Base-by-base conservation (phyloP, 2,329 filamentous ascomycete species). In the Rutstroemia sp. region DNA sequence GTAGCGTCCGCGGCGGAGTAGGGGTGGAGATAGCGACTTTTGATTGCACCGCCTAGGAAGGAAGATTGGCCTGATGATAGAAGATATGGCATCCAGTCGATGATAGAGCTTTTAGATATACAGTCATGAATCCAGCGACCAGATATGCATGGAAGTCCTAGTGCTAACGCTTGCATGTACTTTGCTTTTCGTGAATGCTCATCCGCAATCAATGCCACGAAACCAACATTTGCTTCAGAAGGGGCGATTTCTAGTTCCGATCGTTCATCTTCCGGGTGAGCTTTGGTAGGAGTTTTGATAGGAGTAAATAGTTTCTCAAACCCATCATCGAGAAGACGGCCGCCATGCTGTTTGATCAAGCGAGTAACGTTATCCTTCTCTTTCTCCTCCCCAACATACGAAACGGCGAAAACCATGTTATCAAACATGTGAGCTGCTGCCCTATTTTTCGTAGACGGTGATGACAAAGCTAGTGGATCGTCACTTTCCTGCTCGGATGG, bases 151-250 rank as follows among this genome's bases (percentile, higher is more conserved):
- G 94, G 94, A 0, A 99, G 73, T 0, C 90, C 90, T 0, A 99
- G 80, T 0, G 94, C 92, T 2, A 99, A 80, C 0, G 94, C 94
- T 72, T 97, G 92, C 78, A 97, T 88, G 70, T 94, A 96, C 69
- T 97, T 99, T 50, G 85, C 82, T 61, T 90, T 91, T 48, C 92
- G 84, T 6, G 88, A 94, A 69, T 96, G 88, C 4, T 83, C 81
- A 66, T 97, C 90, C 0, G 92, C 87, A 58, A 99, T 88, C 14
- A 97, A 75, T 4, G 90, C 92, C 0, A 88, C 84, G 67, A 99
- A 97, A 0, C 89, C 86, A 1, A 85, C 75, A 2, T 78, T 72
- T 38, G 74, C 66, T 21, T 80, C 79, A 21, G 75, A 70, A 10
- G 75, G 62, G 1, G 74, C 82, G 0, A 95, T 76, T 1, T 70